Evolutionary conservation across 345 rosid genomes (phyloP), one percentile per base, ranked within the genome.

Genomic region (Trapa bicornis): DNA sequence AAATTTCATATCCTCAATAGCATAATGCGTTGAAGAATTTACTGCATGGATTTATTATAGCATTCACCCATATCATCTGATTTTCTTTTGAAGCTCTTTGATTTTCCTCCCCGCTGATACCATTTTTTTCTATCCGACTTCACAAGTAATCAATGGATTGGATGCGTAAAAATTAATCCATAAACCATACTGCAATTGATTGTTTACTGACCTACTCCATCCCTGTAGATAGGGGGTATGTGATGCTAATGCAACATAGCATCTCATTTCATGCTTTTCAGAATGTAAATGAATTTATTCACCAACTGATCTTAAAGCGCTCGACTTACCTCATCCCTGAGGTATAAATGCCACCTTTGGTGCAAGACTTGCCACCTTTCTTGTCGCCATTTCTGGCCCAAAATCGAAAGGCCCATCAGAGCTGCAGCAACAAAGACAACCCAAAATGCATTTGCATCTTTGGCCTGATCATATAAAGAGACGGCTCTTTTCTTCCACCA

Each of bases 311-410:
- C 12, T 14, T 61, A 61, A 33, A 38, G 17, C 14, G 33, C 60
- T 11, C 65, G 43, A 65, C 61, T 56, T 73, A 94, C 99, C 96
- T 91, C 93, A 39, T 81, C 76, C 36, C 75, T 83, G 78, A 84
- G 69, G 74, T 80, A 82, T 66, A 80, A 74, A 43, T 87, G 91
- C 96, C 92, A 89, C 69, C 87, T 94, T 69, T 84, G 85, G 48
- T 89, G 96, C 84, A 91, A 77, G 74, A 79, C 78, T 73, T 87
- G 89, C 96, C 96, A 89, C 85, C 92, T 89, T 68, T 95, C 98
- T 72, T 87, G 97, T 67, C 86, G 96, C 99, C 96, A 91, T 14
- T 78, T 91, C 73, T 95, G 96, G 67, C 99, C 96, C 73, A 95
- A 83, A 81, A 95, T 80, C 16, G 87, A 96, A 64, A 95, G 82